Evolutionary conservation across 108 stramenopile species (phyloP).

Genomic region (Cylindrotheca closterium): DNA sequence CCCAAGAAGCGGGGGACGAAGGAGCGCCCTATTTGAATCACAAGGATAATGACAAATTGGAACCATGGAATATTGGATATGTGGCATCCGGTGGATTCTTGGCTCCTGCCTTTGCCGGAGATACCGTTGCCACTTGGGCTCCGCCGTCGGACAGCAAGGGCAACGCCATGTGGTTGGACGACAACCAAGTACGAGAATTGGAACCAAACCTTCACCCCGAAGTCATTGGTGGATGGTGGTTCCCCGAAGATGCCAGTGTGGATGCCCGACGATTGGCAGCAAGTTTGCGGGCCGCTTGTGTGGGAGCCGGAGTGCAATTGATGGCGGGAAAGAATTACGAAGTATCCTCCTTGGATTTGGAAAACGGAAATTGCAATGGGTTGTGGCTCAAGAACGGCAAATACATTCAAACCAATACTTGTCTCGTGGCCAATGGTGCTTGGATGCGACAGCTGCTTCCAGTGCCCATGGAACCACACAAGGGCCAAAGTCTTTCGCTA

Average conservation of each 20-base stretch:
- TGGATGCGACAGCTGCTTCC: conserved; percentile 94
- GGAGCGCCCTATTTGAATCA: conserved; percentile 44
- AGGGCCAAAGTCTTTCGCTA: conserved; percentile 88
- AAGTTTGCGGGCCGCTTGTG: conserved; percentile 73
- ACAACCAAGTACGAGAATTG: conserved; percentile 74
- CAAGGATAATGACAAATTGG: conserved; percentile 19
- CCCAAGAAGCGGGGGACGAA: conserved; percentile 61
- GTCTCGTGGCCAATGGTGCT: conserved; percentile 87
- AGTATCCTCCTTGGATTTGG: conserved; percentile 59
- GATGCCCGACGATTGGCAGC: conserved; percentile 81
- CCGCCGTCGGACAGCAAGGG: conserved; percentile 64
- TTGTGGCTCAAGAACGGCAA: conserved; percentile 62
- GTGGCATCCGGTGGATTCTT: conserved; percentile 87
- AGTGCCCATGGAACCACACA: conserved; percentile 88
- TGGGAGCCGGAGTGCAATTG: conserved; percentile 83
- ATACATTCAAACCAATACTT: conserved; percentile 44
- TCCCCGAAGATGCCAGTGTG: conserved; percentile 91
- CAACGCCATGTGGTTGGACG: conserved; percentile 80
- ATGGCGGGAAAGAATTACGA: conserved; percentile 60
- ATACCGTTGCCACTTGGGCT: conserved; percentile 82
- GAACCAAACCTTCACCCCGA: conserved; percentile 79
- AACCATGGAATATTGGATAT: conserved; percentile 77
- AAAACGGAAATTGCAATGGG: conserved; percentile 48
- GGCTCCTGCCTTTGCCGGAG: conserved; percentile 91
- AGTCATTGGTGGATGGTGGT: conserved; percentile 95